Evolutionary conservation across 352 stramenopile genomes (phyloP).

Genomic region (Globisporangium paroecandrum): DNA sequence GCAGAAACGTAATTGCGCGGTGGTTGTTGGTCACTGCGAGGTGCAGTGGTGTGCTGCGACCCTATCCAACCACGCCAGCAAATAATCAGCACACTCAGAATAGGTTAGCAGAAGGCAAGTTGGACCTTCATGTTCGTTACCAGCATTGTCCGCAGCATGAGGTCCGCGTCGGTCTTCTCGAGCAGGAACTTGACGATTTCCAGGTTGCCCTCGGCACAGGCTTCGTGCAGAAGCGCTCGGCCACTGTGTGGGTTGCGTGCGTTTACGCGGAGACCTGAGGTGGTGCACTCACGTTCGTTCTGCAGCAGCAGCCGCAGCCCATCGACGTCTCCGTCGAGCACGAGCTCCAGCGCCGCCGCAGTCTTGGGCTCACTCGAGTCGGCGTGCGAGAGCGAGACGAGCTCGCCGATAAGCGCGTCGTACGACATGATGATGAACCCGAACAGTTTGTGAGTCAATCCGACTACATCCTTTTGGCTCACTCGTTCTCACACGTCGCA

Average conservation of each 20-base stretch:
- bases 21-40: slow-evolving; percentile 57
- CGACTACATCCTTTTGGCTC: slow-evolving; percentile 5
- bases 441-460: neutral
- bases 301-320: slow-evolving; percentile 24
- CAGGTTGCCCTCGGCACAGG: slow-evolving; percentile 43
- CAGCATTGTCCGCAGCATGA: slow-evolving; percentile 67
- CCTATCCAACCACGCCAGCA: slow-evolving; percentile 23
- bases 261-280: slow-evolving; percentile 31
- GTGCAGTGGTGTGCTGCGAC: slow-evolving; percentile 55
- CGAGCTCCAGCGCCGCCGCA: slow-evolving; percentile 25
- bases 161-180: slow-evolving; percentile 35
- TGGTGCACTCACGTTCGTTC: neutral
- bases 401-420: slow-evolving; percentile 43
- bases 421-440: slow-evolving; percentile 23
- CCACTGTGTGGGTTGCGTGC: slow-evolving; percentile 30
- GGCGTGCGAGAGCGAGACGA: slow-evolving; percentile 24
- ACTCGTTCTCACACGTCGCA: slow-evolving; percentile 28
- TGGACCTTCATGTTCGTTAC: slow-evolving; percentile 19
- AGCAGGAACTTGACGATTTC: slow-evolving; percentile 57
- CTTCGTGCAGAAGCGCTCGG: slow-evolving; percentile 61
- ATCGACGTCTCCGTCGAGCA: slow-evolving; percentile 27
- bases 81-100: neutral
- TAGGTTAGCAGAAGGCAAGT: neutral
- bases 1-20: slow-evolving; percentile 56
- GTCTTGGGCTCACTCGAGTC: slow-evolving; percentile 3